phyloP scores from a whole-genome alignment of 306 rosid species.

The Potentilla sterilis region DNA sequence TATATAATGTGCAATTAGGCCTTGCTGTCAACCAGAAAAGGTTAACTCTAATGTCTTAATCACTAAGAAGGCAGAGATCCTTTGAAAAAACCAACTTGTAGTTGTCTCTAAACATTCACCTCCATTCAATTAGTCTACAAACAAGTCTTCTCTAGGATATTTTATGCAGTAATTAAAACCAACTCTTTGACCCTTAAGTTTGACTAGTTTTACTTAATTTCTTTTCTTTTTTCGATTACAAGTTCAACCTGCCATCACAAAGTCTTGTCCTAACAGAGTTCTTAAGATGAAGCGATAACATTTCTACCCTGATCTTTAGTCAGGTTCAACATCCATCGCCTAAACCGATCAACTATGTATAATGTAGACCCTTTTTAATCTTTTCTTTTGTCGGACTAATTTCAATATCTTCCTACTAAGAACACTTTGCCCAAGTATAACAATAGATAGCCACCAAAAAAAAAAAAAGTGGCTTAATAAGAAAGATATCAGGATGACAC shows the following conservation, averaged over 20 bases:
- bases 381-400: background rate
- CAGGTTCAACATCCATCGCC: background rate
- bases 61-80: background rate
- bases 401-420: background rate
- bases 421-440: background rate
- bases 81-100: conserved; percentile 8
- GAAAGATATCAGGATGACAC: background rate
- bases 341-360: background rate
- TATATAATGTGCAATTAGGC: background rate
- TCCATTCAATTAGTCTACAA: background rate
- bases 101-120: conserved; percentile 13
- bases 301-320: background rate
- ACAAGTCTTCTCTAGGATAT: background rate
- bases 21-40: background rate
- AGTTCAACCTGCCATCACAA: background rate
- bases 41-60: background rate
- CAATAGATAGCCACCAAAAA: background rate
- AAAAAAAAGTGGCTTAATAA: background rate
- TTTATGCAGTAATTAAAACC: conserved; percentile 4
- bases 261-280: background rate
- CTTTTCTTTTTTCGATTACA: background rate
- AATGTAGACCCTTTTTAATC: background rate
- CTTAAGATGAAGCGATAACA: background rate
- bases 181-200: background rate
- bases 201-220: conserved; percentile 5